Base-by-base conservation (phyloP, 2,329 filamentous ascomycete genomes). In the Epichloe baconii region DNA sequence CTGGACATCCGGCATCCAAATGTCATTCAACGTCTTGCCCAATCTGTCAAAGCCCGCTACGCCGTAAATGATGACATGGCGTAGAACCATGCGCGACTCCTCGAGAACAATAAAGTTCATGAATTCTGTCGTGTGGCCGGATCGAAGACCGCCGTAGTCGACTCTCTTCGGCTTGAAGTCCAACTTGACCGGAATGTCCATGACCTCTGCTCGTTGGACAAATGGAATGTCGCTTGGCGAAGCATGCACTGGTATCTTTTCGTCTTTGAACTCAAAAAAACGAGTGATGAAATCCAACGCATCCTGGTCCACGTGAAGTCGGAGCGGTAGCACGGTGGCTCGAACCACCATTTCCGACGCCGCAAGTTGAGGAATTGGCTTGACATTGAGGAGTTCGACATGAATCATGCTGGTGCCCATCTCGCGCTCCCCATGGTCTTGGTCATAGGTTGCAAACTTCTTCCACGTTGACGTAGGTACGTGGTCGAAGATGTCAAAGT, bases 161-260 rank as follows among this genome's bases (percentile, higher is more conserved):
- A 98, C 88, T n/a, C 88, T 82, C 68, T 98, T 97, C 8, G 93
- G 93, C 66, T 98, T 98, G 71, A 98, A 98, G 67, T 98, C 93
- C 3, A 82, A 80, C 61, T 86, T 89, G 51, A 98, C 77, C 2
- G 83, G 83, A 23, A 98, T 79, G 4, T 86, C 80, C 56, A 88
- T 86, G 45, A 98, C 77, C 68, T 97, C 93, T 1, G 88, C 84
- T 49, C 93, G 80, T 64, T 97, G 91, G 1, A 98, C 73, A 66
- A 96, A 98, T 0, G 88, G 87, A 6, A 85, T 71, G 50, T 94
- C 89, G 44, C 82, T 82, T 2, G 81, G 76, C 1, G 80, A 77
- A 3, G 72, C 68, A 34, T 80, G 74, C 4, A 72, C 68, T 0
- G 77, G 71, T 8, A 70, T 69, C 2, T 71, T 71, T 41, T 90